phyloP scores from a whole-genome alignment of 2,329 filamentous ascomycete genomes.

The Lasiodiplodia sp. region DNA sequence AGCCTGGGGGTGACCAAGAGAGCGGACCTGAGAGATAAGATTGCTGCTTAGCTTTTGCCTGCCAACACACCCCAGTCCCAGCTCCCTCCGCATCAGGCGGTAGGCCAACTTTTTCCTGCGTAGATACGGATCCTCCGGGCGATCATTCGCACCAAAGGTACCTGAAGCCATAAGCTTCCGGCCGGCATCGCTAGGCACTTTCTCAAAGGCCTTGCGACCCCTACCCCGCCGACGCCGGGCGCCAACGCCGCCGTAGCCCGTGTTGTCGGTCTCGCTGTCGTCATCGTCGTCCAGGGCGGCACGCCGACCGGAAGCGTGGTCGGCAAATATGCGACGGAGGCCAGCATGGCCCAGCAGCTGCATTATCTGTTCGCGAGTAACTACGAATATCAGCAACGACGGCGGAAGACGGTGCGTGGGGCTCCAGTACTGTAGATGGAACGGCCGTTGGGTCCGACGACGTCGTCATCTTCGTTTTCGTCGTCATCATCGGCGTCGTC shows the following conservation, averaged over 20 bases:
- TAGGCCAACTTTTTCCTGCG: constrained; percentile 68
- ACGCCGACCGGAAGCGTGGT: constrained; percentile 38
- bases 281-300: constrained; percentile 44
- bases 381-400: constrained; percentile 36
- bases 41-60: constrained; percentile 68
- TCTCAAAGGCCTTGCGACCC: constrained; percentile 69
- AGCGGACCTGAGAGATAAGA: constrained; percentile 71
- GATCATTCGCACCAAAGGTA: constrained; percentile 74
- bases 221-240: constrained; percentile 54
- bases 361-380: constrained; percentile 60
- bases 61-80: constrained; percentile 71
- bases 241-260: constrained; percentile 44
- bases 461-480: constrained; percentile 39
- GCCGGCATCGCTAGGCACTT: constrained; percentile 81
- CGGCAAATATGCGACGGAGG: constrained; percentile 60
- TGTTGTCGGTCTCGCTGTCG: constrained; percentile 48
- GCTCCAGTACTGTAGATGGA: constrained; percentile 34
- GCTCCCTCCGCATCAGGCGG: constrained; percentile 80
- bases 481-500: constrained; percentile 46
- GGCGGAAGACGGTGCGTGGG: constrained; percentile 26
- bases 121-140: constrained; percentile 59
- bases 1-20: not conserved
- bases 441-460: constrained; percentile 40
- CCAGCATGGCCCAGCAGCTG: constrained; percentile 62
- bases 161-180: constrained; percentile 82